phyloP scores from a whole-genome alignment of 768 basidiomycete genomes.

The Leccinum subtestaceum region DNA sequence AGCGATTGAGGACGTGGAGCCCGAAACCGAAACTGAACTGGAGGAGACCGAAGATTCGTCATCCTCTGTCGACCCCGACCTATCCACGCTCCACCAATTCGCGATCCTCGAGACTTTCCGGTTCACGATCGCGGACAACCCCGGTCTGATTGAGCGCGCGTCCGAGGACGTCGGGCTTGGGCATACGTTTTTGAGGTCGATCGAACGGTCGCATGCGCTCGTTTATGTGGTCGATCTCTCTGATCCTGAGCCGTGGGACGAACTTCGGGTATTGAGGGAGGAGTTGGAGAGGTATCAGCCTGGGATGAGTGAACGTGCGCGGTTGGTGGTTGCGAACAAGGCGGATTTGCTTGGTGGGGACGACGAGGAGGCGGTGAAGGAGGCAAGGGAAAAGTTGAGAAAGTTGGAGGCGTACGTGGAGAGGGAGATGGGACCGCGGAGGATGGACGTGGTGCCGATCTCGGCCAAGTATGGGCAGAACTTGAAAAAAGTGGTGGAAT shows the following conservation, averaged over 20 bases:
- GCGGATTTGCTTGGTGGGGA: slow-evolving; percentile 75
- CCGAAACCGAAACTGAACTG: neutral
- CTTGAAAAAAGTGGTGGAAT: slow-evolving; percentile 59
- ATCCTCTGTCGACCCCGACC: neutral
- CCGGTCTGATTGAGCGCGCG: slow-evolving; percentile 82
- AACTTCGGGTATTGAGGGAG: slow-evolving; percentile 65
- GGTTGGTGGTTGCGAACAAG: slow-evolving; percentile 91
- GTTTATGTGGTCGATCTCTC: slow-evolving; percentile 92
- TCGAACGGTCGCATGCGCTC: slow-evolving; percentile 88
- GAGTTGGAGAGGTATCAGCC: slow-evolving; percentile 82
- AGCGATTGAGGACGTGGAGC: slow-evolving; percentile 38
- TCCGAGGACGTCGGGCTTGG: slow-evolving; percentile 91
- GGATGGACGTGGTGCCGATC: slow-evolving; percentile 70
- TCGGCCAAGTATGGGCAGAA: slow-evolving; percentile 90
- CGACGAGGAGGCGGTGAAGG: slow-evolving; percentile 45
- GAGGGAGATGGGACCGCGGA: slow-evolving; percentile 36
- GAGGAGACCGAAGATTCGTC: neutral
- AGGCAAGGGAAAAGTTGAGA: slow-evolving; percentile 55
- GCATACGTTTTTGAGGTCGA: slow-evolving; percentile 88
- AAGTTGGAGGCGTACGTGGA: slow-evolving; percentile 56
- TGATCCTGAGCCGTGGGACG: slow-evolving; percentile 69
- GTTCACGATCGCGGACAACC: slow-evolving; percentile 97
- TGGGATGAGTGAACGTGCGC: slow-evolving; percentile 72
- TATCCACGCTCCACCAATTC: slow-evolving; percentile 41
- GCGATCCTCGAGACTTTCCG: slow-evolving; percentile 72